Base-by-base conservation (phyloP, 257 asterid genomes). In the Salvia hispanica region DNA sequence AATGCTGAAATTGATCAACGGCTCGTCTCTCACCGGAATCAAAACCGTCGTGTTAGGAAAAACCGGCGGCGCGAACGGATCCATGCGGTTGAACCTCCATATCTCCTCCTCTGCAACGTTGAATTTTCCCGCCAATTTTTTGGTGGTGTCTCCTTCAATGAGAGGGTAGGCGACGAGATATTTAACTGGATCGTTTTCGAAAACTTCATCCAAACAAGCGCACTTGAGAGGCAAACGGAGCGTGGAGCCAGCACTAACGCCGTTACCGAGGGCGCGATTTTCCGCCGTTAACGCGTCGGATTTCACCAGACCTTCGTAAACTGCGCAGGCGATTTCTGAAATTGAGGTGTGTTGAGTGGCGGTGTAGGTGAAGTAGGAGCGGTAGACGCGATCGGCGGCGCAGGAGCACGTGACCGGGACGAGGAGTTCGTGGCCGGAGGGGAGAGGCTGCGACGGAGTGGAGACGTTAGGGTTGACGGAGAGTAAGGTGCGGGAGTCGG, bases 91-190 rank as follows among this genome's bases (percentile, higher is more conserved):
- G 12, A 58, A 56, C n/a, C 42, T 54, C 85, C 75, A 82, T 68
- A 88, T 72, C 58, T 86, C 90, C 63, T 72, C 84, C 9, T 67
- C 68, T 4, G 90, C 64, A 66, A 86, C 83, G 4, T 57, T 77
- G 34, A 90, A 85, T 47, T 86, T 90, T 37, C 18, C 34, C 51
- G 83, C 55, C 8, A 90, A 11, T 69, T 69, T 73, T 5, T 2
- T 9, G 10, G 80, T 76, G 76, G 56, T 42, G 62, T 90, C 97
- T 5, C 76, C 59, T 45, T 59, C 47, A 6, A 90, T 31, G 14
- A 88, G 31, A 18, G 97, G 94, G 33, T 88, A 90, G 0, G 95
- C 84, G 0, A 90, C 73, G 5, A 88, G 79, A 47, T 79, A 88
- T 66, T 80, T 72, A 47, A 79, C 72, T 15, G 64, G 84, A 3